phyloP scores from a whole-genome alignment of 2,329 filamentous ascomycete genomes.

The Leptographium flavum region DNA sequence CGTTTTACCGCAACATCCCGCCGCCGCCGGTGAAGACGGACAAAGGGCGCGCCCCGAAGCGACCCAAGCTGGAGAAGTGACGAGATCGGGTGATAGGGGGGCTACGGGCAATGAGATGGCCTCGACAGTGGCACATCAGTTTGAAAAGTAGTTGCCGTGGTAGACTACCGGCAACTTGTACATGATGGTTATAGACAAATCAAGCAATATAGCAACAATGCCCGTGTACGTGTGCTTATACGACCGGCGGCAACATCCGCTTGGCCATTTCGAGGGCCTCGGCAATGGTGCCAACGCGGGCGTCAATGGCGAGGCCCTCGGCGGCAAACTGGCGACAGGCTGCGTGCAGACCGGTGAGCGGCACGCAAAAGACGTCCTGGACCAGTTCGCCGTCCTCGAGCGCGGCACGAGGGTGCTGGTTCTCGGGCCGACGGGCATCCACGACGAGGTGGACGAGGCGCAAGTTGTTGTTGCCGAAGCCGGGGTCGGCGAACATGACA shows the following conservation, averaged over 20 bases:
- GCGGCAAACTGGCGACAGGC: conserved; percentile 53
- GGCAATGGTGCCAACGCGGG: conserved; percentile 61
- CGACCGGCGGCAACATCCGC: conserved; percentile 19
- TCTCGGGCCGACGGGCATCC: conserved; percentile 54
- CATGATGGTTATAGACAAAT: not conserved
- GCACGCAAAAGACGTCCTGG: conserved; percentile 54
- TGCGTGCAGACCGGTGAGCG: conserved; percentile 47
- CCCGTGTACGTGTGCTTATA: not conserved
- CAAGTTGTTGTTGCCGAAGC: conserved; percentile 53
- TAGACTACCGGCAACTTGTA: not conserved
- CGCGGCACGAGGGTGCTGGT: conserved; percentile 52
- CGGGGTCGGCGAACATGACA: conserved; percentile 30
- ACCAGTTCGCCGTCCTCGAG: conserved; percentile 75
- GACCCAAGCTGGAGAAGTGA: too few relatives aligned
- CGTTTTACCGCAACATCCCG: too few relatives aligned
- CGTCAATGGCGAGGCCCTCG: conserved; percentile 66
- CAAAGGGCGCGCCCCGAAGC: too few relatives aligned
- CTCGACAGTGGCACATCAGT: too few relatives aligned
- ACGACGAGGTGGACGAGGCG: conserved; percentile 60
- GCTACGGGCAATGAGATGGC: too few relatives aligned
- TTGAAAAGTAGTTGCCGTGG: too few relatives aligned
- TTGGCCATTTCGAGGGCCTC: conserved; percentile 65
- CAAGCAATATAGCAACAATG: too few relatives aligned
- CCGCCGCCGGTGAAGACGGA: too few relatives aligned
- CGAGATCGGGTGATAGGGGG: too few relatives aligned